Evolutionary conservation across 768 basidiomycete species (phyloP), one percentile per base, ranked within the genome.

Genomic region (Boletus bicolor): DNA sequence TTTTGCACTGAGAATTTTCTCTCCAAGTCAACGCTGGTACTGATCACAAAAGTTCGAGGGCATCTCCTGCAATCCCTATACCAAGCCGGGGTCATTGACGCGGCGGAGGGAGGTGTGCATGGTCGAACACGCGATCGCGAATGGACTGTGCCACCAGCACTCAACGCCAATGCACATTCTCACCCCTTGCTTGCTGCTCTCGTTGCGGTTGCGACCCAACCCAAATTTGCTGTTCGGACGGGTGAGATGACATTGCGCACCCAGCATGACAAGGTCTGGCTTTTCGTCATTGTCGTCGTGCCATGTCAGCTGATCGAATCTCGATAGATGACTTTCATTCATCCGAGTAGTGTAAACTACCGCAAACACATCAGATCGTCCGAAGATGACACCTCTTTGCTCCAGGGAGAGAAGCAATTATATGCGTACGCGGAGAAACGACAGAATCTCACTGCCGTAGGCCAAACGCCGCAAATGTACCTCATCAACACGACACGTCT

Each of bases 1-100:
- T 96, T 96, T 72, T 89, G 86, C 70, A 66, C 73, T 39, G 86
- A 93, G 36, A 97, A 96, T 69, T 97, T 96, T 78, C 77, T 97
- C 51, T 84, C 87, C 28, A 92, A 89, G 66, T 85, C 90, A n/a
- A 91, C 89, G 0, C 72, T 97, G 48, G 72, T 92, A 19, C 77
- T 86, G 68, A 89, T 97, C 48, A 82, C 87, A 61, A 90, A 88
- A 73, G 81, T 93, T 66, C 89, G 89, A 70, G 75, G 73, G 2
- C 91, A 94, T 59, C 75, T 98, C 34, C 69, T 94, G 38, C 85
- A 86, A 64, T 79, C 88, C 1, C 75, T 97, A 51, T 86, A 89
- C 64, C 80, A 84, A 55, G 85, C 86, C 15, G 93, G 95, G 17
- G 84, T 93, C 36, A 84, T 97, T 45, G 83, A 87, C 49, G 82